Conservation (phyloP, 352 stramenopile genomes). For the Aphanomyces stellatus region DNA sequence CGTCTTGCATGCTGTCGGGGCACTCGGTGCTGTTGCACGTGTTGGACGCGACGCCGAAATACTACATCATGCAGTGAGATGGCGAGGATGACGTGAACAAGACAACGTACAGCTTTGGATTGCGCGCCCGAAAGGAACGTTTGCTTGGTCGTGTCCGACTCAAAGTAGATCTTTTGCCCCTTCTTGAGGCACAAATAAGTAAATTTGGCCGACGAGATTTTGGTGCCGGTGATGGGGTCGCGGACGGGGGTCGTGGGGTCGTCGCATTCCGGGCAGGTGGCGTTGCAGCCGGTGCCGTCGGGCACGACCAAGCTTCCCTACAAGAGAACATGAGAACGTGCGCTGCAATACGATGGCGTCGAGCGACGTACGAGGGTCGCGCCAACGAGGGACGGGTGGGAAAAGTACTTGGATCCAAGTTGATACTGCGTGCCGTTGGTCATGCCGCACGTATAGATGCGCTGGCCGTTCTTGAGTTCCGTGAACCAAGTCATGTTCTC, state of each 20-base stretch:
- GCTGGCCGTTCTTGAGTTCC: constrained; percentile 51
- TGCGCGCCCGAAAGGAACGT: constrained; percentile 55
- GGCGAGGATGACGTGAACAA: constrained; percentile 26
- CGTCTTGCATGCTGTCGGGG: constrained; percentile 28
- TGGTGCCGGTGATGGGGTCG: constrained; percentile 52
- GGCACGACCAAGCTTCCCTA: constrained; percentile 23
- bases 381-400: constrained; percentile 61
- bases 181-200: constrained; percentile 62
- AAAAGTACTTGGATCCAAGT: constrained; percentile 45
- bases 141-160: constrained; percentile 52
- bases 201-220: constrained; percentile 50
- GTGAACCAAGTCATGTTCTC: constrained; percentile 19
- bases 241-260: constrained; percentile 29
- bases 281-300: constrained; percentile 26
- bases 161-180: constrained; percentile 83
- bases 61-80: neutral
- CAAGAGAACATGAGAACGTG: neutral
- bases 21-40: constrained; percentile 48
- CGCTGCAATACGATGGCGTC: neutral
- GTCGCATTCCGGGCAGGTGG: constrained; percentile 37
- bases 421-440: constrained; percentile 12
- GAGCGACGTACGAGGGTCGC: constrained; percentile 60
- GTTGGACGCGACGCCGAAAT: constrained; percentile 31
- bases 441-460: constrained; percentile 75
- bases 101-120: constrained; percentile 24